A percentile compares a stretch with the other conserved stretches of the same genome.
Conservation (phyloP, 2,329 filamentous ascomycete genomes). For the Hypoxylon sp. region DNA sequence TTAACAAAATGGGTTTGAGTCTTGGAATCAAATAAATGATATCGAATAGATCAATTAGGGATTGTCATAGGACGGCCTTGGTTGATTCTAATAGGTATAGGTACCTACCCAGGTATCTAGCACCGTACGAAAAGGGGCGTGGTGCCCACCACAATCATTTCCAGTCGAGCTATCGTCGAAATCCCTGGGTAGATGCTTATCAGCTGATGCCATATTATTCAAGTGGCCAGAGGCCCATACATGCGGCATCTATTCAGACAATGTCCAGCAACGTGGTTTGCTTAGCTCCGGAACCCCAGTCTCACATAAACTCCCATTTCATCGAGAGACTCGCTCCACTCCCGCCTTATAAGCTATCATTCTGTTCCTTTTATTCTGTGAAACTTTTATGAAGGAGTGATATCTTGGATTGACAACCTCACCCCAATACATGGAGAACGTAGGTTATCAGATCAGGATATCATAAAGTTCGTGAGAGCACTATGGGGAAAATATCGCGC, state of each 20-base stretch:
- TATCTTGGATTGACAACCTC: no score
- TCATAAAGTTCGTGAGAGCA: not conserved
- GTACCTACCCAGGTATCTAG: no score
- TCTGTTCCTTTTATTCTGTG: not conserved
- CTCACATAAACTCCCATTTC: not conserved
- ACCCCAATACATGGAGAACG: no score
- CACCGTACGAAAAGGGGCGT: not conserved
- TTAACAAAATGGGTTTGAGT: conserved; percentile 3
- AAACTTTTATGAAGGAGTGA: no score
- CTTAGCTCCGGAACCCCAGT: not conserved
- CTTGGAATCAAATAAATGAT: not conserved
- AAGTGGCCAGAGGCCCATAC: not conserved
- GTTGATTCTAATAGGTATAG: no score
- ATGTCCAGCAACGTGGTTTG: not conserved
- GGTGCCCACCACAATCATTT: not conserved
- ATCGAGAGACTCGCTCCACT: not conserved
- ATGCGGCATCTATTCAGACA: not conserved
- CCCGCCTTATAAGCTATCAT: not conserved
- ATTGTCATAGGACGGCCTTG: not conserved
- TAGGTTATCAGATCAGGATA: not conserved
- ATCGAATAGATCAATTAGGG: not conserved
- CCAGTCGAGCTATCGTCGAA: not conserved
- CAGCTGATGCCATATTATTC: not conserved
- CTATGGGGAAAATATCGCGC: not conserved
- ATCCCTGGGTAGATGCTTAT: not conserved